A percentile compares a stretch with the other conserved stretches of the same genome.
These are phyloP conservation scores for Colletotrichum viniferum DNA, from an alignment of 2,329 filamentous ascomycete species.

Conservation along the genomic window DNA sequence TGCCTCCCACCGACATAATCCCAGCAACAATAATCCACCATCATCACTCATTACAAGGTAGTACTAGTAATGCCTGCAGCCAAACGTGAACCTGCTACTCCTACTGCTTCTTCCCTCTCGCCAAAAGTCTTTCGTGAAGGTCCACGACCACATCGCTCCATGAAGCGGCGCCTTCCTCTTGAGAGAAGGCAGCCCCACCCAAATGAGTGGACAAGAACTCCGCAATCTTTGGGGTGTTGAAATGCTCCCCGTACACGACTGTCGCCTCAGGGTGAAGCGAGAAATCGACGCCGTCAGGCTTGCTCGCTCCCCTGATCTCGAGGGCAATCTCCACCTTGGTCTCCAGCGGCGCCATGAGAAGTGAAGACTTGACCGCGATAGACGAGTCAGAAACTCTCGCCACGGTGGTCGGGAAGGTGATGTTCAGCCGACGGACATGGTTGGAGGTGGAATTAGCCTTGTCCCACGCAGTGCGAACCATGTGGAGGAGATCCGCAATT, in stretches of 20 bases:
- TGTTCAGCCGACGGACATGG: slow-evolving; percentile 65
- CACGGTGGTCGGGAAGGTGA: slow-evolving; percentile 69
- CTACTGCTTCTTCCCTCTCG: slow-evolving; percentile 55
- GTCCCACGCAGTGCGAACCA: slow-evolving; percentile 70
- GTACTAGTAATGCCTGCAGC: neutral
- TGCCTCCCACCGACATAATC: slow-evolving; percentile 10
- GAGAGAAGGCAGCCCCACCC: slow-evolving; percentile 31
- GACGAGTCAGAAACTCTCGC: slow-evolving; percentile 67
- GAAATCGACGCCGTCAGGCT: slow-evolving; percentile 58
- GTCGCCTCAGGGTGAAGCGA: slow-evolving; percentile 57
- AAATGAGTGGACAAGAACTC: slow-evolving; percentile 69
- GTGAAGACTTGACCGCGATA: slow-evolving; percentile 62
- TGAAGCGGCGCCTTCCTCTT: slow-evolving; percentile 35
- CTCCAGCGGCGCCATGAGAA: slow-evolving; percentile 68
- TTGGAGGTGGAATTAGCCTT: slow-evolving; percentile 63
- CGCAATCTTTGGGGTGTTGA: slow-evolving; percentile 76
- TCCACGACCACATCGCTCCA: slow-evolving; percentile 64
- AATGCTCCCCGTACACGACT: slow-evolving; percentile 79
- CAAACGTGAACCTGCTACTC: neutral
- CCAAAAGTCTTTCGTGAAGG: slow-evolving; percentile 58
- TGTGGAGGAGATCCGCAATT: slow-evolving; percentile 60
- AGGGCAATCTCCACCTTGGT: slow-evolving; percentile 73
- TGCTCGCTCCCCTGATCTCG: slow-evolving; percentile 52
- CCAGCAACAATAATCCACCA: neutral
- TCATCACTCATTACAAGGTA: slow-evolving; percentile 32